Evolutionary conservation across 495 filamentous ascomycete genomes (phyloP).

Genomic region (Trichocladium antarcticum): DNA sequence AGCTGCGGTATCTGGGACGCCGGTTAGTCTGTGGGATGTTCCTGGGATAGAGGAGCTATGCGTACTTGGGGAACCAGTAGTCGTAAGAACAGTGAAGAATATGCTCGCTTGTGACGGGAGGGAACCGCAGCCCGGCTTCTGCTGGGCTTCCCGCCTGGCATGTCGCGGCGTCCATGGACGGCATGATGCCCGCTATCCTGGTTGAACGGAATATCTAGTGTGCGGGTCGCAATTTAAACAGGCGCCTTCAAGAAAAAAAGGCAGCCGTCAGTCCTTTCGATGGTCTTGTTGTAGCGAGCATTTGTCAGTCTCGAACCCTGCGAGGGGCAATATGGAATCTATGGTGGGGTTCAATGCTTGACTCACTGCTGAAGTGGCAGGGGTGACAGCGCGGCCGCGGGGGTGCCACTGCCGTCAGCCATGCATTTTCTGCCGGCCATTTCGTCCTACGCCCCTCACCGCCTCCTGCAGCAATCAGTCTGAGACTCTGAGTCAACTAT

Average conservation of each 20-base stretch:
- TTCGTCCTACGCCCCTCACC: too few species aligned
- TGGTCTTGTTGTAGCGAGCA: not conserved
- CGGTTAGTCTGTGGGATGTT: slow-evolving; percentile 3
- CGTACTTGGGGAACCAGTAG: slow-evolving; percentile 70
- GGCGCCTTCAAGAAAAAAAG: not conserved
- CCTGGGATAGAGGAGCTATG: slow-evolving; percentile 11
- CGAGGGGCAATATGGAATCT: not conserved
- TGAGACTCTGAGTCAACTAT: too few species aligned
- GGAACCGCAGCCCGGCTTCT: slow-evolving; percentile 52
- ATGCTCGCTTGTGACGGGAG: slow-evolving; percentile 69
- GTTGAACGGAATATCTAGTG: too few species aligned
- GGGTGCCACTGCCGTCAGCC: too few species aligned
- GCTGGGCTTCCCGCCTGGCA: slow-evolving; percentile 2
- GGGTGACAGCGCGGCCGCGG: too few species aligned
- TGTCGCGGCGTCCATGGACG: slow-evolving; percentile 15
- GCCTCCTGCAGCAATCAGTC: too few species aligned
- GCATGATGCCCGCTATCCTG: slow-evolving; percentile 14
- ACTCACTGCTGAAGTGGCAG: not conserved
- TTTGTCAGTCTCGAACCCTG: not conserved
- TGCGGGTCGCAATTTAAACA: too few species aligned
- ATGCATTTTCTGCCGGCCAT: too few species aligned
- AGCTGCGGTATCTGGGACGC: slow-evolving; percentile 51
- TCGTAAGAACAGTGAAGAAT: slow-evolving; percentile 92
- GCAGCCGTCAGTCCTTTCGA: not conserved
- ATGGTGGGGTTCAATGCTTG: slow-evolving; percentile 17